These are phyloP conservation scores for Cryphonectria radicalis DNA, from an alignment of 2,329 filamentous ascomycete genomes.

Conservation along the genomic window DNA sequence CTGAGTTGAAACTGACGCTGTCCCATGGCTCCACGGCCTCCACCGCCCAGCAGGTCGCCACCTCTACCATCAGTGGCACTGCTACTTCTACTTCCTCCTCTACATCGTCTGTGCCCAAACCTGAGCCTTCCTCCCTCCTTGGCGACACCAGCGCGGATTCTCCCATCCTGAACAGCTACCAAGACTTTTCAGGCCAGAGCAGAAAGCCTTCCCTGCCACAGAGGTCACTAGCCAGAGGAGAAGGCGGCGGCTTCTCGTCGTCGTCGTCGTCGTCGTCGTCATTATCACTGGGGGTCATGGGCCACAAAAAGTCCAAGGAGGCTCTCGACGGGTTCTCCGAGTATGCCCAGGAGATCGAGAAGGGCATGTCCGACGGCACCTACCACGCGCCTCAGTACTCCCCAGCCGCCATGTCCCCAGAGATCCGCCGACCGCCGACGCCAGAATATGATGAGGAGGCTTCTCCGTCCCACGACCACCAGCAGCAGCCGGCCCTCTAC, in stretches of 20 bases:
- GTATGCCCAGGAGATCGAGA: conserved; percentile 28
- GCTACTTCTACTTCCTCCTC: conserved; percentile 28
- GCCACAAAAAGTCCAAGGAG: conserved; percentile 22
- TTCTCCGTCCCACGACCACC: neutral
- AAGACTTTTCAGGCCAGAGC: conserved; percentile 36
- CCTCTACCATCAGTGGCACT: conserved; percentile 20
- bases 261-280: neutral
- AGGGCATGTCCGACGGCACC: conserved; percentile 18
- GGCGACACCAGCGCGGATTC: conserved; percentile 20
- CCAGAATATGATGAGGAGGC: conserved; percentile 51
- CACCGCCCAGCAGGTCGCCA: conserved; percentile 29
- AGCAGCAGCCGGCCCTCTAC: neutral
- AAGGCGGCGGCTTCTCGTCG: neutral
- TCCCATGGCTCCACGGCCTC: conserved; percentile 56
- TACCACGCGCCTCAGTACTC: conserved; percentile 25
- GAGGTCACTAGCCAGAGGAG: conserved; percentile 24
- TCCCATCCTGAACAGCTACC: conserved; percentile 28
- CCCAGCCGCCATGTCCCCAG: conserved; percentile 21
- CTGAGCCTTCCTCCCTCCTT: neutral
- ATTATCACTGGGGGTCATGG: conserved; percentile 31
- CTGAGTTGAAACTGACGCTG: conserved; percentile 52
- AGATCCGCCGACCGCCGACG: conserved; percentile 48
- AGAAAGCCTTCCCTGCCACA: conserved; percentile 37
- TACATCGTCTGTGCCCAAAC: conserved; percentile 32
- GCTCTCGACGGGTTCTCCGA: conserved; percentile 23